phyloP scores from a whole-genome alignment of 192 early-diverging fungal species.

The Nowakowskiella sp. region DNA sequence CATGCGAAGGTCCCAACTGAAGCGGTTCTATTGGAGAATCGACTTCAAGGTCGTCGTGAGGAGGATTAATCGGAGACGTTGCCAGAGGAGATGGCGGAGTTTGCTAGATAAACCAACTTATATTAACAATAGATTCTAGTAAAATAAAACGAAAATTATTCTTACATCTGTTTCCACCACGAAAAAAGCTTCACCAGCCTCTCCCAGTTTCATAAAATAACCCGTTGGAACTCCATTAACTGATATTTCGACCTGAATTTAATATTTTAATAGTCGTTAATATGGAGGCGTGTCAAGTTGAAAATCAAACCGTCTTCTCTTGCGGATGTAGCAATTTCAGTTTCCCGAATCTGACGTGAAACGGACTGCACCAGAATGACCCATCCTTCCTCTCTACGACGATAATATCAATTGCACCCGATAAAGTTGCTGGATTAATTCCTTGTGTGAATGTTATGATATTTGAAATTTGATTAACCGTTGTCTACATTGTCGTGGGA shows the following conservation, averaged over 20 bases:
- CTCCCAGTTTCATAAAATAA: slow-evolving; percentile 85
- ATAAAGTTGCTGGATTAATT: slow-evolving; percentile 93
- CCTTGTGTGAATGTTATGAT: slow-evolving; percentile 60
- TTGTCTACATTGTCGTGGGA: background rate
- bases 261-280: background rate
- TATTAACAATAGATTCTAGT: too few species aligned
- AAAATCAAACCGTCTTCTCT: slow-evolving; percentile 71
- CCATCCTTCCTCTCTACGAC: slow-evolving; percentile 82
- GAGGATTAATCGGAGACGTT: slow-evolving; percentile 73
- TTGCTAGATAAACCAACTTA: slow-evolving; percentile 19
- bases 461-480: background rate
- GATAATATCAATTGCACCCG: slow-evolving; percentile 97
- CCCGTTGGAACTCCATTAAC: slow-evolving; percentile 72
- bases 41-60: background rate
- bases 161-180: slow-evolving; percentile 77
- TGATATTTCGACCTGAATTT: slow-evolving; percentile 59
- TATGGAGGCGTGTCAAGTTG: slow-evolving; percentile 6
- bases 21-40: slow-evolving; percentile 15
- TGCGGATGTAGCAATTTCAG: slow-evolving; percentile 80
- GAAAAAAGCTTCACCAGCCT: slow-evolving; percentile 97
- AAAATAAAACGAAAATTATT: background rate
- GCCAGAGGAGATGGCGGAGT: slow-evolving; percentile 86
- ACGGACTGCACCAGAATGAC: slow-evolving; percentile 83
- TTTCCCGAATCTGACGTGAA: slow-evolving; percentile 98
- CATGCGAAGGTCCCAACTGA: slow-evolving; percentile 20